Evolutionary conservation across 2,329 filamentous ascomycete genomes (phyloP).

Genomic region (Orbilia brochopaga): DNA sequence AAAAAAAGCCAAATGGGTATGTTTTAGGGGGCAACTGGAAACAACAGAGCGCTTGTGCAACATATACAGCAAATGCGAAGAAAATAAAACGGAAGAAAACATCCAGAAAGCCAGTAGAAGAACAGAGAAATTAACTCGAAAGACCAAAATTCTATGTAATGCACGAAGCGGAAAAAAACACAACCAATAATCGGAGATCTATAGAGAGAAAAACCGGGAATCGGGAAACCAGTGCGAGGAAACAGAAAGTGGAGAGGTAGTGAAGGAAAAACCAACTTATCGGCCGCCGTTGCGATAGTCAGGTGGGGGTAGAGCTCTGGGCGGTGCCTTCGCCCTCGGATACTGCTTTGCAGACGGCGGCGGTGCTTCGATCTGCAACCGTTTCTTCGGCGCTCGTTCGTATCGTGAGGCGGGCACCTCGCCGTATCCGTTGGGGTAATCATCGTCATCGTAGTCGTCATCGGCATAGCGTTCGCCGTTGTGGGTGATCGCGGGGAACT

Average conservation of each 20-base stretch:
- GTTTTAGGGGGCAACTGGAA: constrained; percentile 38
- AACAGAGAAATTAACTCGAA: constrained; percentile 2
- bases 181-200: constrained; percentile 43
- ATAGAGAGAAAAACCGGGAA: constrained; percentile 24
- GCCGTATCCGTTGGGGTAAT: constrained; percentile 34
- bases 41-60: constrained; percentile 39
- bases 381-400: constrained; percentile 34
- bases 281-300: constrained; percentile 50
- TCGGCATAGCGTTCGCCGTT: constrained; percentile 43
- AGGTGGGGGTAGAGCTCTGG: constrained; percentile 46
- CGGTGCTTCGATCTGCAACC: constrained; percentile 41
- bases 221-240: constrained; percentile 12
- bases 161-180: constrained; percentile 34
- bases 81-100: constrained; percentile 7
- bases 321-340: constrained; percentile 33
- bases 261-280: constrained; percentile 19
- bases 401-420: constrained; percentile 33
- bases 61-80: constrained; percentile 4
- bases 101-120: constrained; percentile 19
- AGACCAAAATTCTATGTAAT: constrained; percentile 43
- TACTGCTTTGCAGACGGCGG: constrained; percentile 27
- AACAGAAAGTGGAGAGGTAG: no score
- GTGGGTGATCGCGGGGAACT: constrained; percentile 23
- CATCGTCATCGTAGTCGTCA: constrained; percentile 45
- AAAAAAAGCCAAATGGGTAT: constrained; percentile 48